Percentiles rank a stretch among this genome's conserved stretches.
Evolutionary conservation across 2,329 filamentous ascomycete species (phyloP).

Genomic region (Talaromyces sp.): DNA sequence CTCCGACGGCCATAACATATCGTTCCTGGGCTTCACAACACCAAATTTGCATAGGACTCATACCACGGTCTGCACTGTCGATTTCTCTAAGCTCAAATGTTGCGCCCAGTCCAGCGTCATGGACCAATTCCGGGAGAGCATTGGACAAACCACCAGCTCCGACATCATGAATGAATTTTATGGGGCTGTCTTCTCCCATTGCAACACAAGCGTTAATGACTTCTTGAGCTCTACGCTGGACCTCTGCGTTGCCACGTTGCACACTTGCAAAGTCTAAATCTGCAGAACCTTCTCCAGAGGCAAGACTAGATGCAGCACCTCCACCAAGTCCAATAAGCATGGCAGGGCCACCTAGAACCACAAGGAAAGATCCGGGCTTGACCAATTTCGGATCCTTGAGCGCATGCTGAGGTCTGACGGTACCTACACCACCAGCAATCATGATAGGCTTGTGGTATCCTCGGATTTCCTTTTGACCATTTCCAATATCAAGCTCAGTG

Average conservation of each 20-base stretch:
- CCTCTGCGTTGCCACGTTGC: constrained; percentile 93
- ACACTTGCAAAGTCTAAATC: constrained; percentile 97
- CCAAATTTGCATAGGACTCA: constrained; percentile 97
- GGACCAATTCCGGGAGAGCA: constrained; percentile 82
- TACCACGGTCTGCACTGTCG: constrained; percentile 81
- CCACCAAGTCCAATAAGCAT: constrained; percentile 98
- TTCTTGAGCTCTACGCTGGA: constrained; percentile 92
- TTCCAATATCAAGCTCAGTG: constrained; percentile 60
- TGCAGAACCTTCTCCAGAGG: constrained; percentile 81
- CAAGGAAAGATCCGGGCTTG: constrained; percentile 79
- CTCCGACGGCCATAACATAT: constrained; percentile 86
- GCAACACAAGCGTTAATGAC: constrained; percentile 93
- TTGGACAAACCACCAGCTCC: constrained; percentile 85
- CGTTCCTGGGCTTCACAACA: constrained; percentile 96
- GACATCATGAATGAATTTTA: constrained; percentile 96
- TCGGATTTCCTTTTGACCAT: constrained; percentile 66
- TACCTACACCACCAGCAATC: constrained; percentile 94
- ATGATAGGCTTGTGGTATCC: constrained; percentile 99
- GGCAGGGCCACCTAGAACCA: constrained; percentile 90
- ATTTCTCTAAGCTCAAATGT: constrained; percentile 92
- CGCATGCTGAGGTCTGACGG: constrained; percentile 84
- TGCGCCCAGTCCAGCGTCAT: constrained; percentile 87
- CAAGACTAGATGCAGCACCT: constrained; percentile 87
- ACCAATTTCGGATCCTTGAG: constrained; percentile 79
- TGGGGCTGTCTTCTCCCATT: constrained; percentile 79